Evolutionary conservation across 371 early-diverging fungal species (phyloP), one percentile per base, ranked within the genome.

Genomic region (Mortierella sp.): DNA sequence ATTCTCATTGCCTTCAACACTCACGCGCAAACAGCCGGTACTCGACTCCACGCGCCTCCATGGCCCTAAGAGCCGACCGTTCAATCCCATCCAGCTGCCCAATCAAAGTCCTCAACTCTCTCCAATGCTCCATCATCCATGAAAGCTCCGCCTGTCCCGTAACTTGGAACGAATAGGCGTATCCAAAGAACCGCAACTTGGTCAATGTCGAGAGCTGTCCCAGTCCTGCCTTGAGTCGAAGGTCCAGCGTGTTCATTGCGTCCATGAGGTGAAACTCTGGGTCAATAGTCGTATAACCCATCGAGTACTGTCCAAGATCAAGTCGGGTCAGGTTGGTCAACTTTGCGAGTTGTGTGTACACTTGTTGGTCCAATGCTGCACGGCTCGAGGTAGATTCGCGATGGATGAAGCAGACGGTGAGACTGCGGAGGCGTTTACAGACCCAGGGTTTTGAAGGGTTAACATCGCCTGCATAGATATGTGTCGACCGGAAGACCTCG

Each of bases 41-140:
- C 51, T 51, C 51, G 21, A 51, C 51, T 51, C 51, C 51, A 51
- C 51, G 51, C 51, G 51, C 21, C 51, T 51, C 51, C 51, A 51
- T 51, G 21, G 51, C 51, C 51, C 51, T 51, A 21, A 51, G 51
- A 21, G 51, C 51, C 16, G 51, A 51, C 51, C 51, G 51, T 21
- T 51, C 51, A 21, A 51, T 51, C 21, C 51, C 68, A 41, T 38
- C 68, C 41, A 68, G 10, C 43, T 11, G 38, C 24, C 68, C 68
- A 21, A 24, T 8, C 38, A 68, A 35, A 2, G 68, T 38, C 24
- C 38, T 7, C 24, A 68, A 24, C 4, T 38, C 68, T 21, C 21
- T 68, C 68, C 68, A 68, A 41, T 68, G 21, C 41, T 38, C 68
- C 68, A 68, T 18, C 68, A 68, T 68, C 68, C 68, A 68, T 4